Evolutionary conservation across 306 rosid genomes (phyloP).

Genomic region (Amphicarpaea edgeworthii): DNA sequence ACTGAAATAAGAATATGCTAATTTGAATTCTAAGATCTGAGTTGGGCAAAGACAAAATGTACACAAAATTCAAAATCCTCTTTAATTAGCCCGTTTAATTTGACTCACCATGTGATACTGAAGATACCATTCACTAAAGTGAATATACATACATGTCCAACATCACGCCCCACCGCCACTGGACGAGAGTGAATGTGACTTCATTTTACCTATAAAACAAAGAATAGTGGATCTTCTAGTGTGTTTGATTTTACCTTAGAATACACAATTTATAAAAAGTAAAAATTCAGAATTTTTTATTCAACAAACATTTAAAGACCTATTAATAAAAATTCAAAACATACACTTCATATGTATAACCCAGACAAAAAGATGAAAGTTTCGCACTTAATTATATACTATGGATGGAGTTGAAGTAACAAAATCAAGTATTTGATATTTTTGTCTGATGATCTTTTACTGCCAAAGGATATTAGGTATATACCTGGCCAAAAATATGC

Average conservation of each 20-base stretch:
- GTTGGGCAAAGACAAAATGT: not conserved
- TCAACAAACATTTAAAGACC: no score
- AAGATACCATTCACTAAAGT: not conserved
- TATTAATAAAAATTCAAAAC: no score
- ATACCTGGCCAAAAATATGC: not conserved
- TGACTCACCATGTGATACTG: slow-evolving; percentile 1
- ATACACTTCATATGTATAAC: not conserved
- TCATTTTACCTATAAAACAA: not conserved
- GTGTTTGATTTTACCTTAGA: no score
- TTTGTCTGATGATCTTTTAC: not conserved
- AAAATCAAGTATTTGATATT: not conserved
- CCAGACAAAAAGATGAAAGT: not conserved
- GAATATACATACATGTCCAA: not conserved
- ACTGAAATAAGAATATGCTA: slow-evolving; percentile 8
- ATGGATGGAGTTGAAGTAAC: not conserved
- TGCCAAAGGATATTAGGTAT: not conserved
- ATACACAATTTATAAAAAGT: no score
- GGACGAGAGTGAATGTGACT: not conserved
- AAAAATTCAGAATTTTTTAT: no score
- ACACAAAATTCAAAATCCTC: slow-evolving; percentile 3
- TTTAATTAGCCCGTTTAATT: not conserved
- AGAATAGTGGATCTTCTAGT: not conserved
- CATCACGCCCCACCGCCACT: not conserved
- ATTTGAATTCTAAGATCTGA: not conserved
- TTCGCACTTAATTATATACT: not conserved